Conservation (phyloP, 2,329 filamentous ascomycete species). For the Alternaria tenuissima region DNA sequence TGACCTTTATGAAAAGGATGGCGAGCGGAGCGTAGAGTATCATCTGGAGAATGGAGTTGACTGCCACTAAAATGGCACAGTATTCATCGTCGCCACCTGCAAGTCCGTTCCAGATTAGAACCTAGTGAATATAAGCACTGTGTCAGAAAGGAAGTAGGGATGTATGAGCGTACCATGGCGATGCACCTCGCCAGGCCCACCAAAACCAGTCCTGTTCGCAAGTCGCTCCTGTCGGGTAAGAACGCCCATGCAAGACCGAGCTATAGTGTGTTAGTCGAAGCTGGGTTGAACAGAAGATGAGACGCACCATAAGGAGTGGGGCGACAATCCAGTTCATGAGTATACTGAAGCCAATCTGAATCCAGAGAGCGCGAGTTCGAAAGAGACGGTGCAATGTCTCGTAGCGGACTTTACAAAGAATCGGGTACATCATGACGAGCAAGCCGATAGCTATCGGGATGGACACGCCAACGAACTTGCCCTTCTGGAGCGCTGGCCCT, state of each 20-base stretch:
- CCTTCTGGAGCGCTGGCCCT: constrained; percentile 68
- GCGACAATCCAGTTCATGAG: constrained; percentile 84
- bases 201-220: constrained; percentile 70
- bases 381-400: constrained; percentile 74
- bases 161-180: constrained; percentile 69
- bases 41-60: constrained; percentile 53
- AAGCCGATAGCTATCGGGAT: constrained; percentile 74
- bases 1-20: constrained; percentile 65
- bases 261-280: constrained; percentile 48
- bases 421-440: constrained; percentile 91
- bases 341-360: constrained; percentile 75
- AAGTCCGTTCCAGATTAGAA: constrained; percentile 75
- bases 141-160: constrained; percentile 52
- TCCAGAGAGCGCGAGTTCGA: constrained; percentile 68
- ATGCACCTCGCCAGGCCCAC: constrained; percentile 83
- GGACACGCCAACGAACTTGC: constrained; percentile 73
- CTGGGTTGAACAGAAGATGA: neutral
- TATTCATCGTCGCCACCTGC: constrained; percentile 79
- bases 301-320: constrained; percentile 71
- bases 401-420: constrained; percentile 81
- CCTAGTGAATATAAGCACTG: constrained; percentile 42
- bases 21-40: constrained; percentile 52
- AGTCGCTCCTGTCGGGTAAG: constrained; percentile 41
- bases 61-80: constrained; percentile 65
- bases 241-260: constrained; percentile 68